Conservation (phyloP, 2,329 filamentous ascomycete species). For the Paraphoma chrysanthemicola region DNA sequence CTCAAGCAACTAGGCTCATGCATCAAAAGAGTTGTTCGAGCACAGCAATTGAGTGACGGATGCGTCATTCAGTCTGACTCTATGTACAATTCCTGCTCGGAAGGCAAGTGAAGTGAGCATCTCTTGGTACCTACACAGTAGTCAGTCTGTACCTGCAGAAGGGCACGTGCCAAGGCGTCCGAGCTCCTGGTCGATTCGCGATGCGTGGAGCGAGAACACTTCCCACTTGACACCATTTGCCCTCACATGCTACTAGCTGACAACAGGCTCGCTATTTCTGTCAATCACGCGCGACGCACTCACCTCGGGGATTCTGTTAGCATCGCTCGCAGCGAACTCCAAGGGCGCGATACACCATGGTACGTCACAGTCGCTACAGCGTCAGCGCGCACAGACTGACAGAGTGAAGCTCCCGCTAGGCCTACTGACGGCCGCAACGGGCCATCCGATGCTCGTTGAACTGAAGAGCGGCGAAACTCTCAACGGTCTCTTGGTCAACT, state of each 20-base stretch:
- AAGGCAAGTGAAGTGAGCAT: no score
- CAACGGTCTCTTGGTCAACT: slow-evolving; percentile 93
- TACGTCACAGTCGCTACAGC: slow-evolving; percentile 13
- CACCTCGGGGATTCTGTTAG: no score
- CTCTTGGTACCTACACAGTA: neutral
- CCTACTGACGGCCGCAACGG: slow-evolving; percentile 92
- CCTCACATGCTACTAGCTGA: neutral
- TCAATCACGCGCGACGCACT: no score
- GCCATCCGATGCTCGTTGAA: slow-evolving; percentile 97
- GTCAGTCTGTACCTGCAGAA: neutral
- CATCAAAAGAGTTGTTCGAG: no score
- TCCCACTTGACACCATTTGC: neutral
- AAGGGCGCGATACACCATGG: slow-evolving; percentile 24
- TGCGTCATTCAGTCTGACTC: no score
- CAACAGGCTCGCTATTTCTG: no score
- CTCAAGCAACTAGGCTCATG: no score
- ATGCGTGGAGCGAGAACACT: neutral
- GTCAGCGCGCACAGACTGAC: slow-evolving; percentile 12
- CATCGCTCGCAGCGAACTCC: neutral
- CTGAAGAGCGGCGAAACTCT: slow-evolving; percentile 97
- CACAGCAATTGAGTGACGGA: no score
- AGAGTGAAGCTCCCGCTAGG: slow-evolving; percentile 67
- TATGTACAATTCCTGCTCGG: no score
- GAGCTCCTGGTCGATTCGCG: neutral
- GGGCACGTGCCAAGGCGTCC: neutral